These are phyloP conservation scores for Kockovaella imperatae DNA, from an alignment of 768 basidiomycete species.

Conservation along the genomic window DNA sequence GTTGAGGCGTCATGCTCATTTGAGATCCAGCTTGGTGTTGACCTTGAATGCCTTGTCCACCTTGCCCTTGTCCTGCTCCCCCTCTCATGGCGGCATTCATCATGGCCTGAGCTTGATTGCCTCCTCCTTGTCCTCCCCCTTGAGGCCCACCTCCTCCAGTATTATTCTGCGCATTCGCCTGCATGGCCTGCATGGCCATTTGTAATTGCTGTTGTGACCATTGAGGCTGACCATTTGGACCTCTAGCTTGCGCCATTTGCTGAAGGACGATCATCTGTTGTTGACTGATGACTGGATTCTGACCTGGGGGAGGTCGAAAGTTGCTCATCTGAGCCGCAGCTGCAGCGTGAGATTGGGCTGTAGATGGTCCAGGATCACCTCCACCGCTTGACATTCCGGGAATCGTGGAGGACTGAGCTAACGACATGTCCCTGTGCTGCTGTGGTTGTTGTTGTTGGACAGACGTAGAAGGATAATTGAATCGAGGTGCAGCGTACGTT, in stretches of 20 bases:
- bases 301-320: neutral
- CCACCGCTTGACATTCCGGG: neutral
- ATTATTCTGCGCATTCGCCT: no score
- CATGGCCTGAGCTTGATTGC: neutral
- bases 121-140: neutral
- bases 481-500: no score
- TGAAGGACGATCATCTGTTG: neutral
- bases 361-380: slow-evolving; percentile 1
- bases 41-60: no score
- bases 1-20: slow-evolving; percentile 8
- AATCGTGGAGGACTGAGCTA: neutral
- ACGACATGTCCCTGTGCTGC: slow-evolving; percentile 4
- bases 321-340: neutral
- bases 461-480: no score
- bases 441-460: slow-evolving; percentile 14
- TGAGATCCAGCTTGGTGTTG: no score
- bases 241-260: neutral
- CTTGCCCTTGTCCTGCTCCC: no score
- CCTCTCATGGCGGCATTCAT: neutral
- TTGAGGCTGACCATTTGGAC: slow-evolving; percentile 1
- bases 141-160: no score
- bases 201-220: neutral
- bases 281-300: neutral
- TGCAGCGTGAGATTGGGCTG: slow-evolving; percentile 2
- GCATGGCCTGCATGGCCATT: slow-evolving; percentile 1